Base-by-base conservation (phyloP, 306 rosid genomes). In the Chamaecrista fasciculata region DNA sequence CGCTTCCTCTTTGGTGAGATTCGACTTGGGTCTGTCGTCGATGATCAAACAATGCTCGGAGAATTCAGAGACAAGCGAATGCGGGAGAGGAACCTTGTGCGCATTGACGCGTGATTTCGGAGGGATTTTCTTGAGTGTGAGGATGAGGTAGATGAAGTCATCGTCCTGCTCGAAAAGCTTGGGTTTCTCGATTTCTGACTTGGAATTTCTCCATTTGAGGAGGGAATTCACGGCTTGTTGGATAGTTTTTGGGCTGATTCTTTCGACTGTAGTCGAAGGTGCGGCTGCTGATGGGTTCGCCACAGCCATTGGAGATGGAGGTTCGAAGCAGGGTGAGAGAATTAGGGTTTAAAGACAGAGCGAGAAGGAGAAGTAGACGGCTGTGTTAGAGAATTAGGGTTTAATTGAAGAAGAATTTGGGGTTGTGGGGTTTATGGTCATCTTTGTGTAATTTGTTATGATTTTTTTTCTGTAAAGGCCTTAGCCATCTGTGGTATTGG, bases 11-110 rank as follows among this genome's bases (percentile, higher is more conserved):
- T 91, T 89, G n/a, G 84, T 74, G 57, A 81, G 79, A n/a, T 69
- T 71, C 14, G 83, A 80, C 34, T 84, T 83, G 72, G 86, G 71
- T 18, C 95, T 43, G 68, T 94, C 97, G 57, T 94, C 98, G 71
- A 86, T 63, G 70, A 94, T 79, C 66, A 94, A 85, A 66, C 95
- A 94, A 42, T 70, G 56, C 69, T 90, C 90, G 3, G 97, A 77
- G 16, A 70, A 70, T 0, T 40, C 52, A 0, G 89, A 82, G n/a
- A 60, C 36, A 1, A 90, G 89, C 2, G 97, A 57, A 46, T 87
- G 81, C 0, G 96, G 94, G 40, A 93, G 79, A 0, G 80, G 81
- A 26, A 93, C n/a, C 50, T 86, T 90, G 82, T 78, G 71, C 23
- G 98, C 90, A 64, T 88, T 88, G 0, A 83, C 76, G 6, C 96